These are phyloP conservation scores for Scenedesmus sp. DNA, from an alignment of 163 green algal species.

Conservation along the genomic window DNA sequence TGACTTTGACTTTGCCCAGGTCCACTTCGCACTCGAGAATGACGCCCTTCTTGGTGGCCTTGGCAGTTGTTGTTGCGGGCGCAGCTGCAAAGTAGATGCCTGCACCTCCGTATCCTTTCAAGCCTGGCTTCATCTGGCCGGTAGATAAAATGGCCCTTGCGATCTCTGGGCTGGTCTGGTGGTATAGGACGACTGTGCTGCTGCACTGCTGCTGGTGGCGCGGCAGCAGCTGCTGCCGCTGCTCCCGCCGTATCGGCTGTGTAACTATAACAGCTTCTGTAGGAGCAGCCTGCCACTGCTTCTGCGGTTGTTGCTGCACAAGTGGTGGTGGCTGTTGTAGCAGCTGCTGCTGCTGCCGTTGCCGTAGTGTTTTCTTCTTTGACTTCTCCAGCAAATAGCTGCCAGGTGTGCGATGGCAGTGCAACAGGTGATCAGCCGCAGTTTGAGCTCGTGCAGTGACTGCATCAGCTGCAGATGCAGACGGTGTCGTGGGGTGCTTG, in stretches of 20 bases:
- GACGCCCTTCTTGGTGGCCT: constrained; percentile 32
- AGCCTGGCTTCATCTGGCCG: constrained; percentile 19
- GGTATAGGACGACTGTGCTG: constrained; percentile 11
- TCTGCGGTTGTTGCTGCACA: background rate
- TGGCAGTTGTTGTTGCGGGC: background rate
- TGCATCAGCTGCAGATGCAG: background rate
- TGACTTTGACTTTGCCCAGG: background rate
- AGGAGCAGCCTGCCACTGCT: background rate
- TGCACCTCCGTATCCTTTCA: constrained; percentile 13
- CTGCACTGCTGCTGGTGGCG: background rate
- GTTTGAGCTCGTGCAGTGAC: background rate
- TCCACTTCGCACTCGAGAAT: constrained; percentile 41
- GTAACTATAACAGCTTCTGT: background rate
- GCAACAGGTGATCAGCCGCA: background rate
- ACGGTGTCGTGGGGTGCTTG: too few relatives aligned
- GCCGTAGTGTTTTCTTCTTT: background rate
- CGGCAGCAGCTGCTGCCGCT: background rate
- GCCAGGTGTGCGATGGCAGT: background rate
- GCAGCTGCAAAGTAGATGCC: constrained; percentile 49
- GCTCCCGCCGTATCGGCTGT: background rate
- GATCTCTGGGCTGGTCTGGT: constrained; percentile 40
- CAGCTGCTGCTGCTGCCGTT: background rate
- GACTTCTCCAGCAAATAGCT: background rate
- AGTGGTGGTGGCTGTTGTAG: background rate
- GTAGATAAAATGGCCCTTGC: constrained; percentile 21